Percentiles rank a stretch among this genome's conserved stretches.
Evolutionary conservation across 208 protist genomes (phyloP).

Genomic region (Trypanosoma scelopori): DNA sequence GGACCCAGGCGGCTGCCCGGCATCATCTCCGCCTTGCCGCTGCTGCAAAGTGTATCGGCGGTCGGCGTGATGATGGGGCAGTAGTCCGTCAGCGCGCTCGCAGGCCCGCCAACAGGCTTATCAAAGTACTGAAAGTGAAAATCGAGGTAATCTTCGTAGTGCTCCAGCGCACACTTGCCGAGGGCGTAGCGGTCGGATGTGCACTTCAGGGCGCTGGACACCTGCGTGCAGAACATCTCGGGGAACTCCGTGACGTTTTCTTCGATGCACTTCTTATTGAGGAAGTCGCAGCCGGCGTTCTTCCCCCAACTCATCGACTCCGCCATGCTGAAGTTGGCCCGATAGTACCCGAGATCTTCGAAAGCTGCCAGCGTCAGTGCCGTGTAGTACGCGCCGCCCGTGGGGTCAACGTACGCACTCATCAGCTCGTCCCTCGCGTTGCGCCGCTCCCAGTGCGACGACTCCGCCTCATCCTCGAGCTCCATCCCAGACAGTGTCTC

Average conservation of each 20-base stretch:
- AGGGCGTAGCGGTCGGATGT: slow-evolving; percentile 27
- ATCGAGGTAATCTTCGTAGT: background rate
- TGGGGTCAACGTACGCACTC: background rate
- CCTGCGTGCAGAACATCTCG: slow-evolving; percentile 35
- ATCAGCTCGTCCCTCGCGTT: slow-evolving; percentile 44
- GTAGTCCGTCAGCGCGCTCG: background rate
- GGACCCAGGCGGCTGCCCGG: background rate
- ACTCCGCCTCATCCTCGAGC: slow-evolving; percentile 27
- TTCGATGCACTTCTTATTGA: slow-evolving; percentile 28
- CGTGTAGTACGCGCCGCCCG: slow-evolving; percentile 28
- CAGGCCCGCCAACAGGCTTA: background rate
- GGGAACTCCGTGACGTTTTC: slow-evolving; percentile 24
- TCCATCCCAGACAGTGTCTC: slow-evolving; percentile 20
- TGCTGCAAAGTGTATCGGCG: background rate
- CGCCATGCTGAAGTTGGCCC: slow-evolving; percentile 28
- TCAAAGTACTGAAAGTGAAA: slow-evolving; percentile 1
- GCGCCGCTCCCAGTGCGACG: slow-evolving; percentile 31
- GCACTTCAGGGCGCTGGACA: slow-evolving; percentile 21
- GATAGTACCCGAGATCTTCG: slow-evolving; percentile 35
- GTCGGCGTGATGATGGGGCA: background rate
- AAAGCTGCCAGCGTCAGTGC: slow-evolving; percentile 40
- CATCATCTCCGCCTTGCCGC: background rate
- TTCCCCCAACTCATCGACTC: slow-evolving; percentile 40
- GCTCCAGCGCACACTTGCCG: slow-evolving; percentile 3
- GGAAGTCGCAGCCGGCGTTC: slow-evolving; percentile 29